Evolutionary conservation across 108 stramenopile genomes (phyloP).

Genomic region (Tribonema minus): DNA sequence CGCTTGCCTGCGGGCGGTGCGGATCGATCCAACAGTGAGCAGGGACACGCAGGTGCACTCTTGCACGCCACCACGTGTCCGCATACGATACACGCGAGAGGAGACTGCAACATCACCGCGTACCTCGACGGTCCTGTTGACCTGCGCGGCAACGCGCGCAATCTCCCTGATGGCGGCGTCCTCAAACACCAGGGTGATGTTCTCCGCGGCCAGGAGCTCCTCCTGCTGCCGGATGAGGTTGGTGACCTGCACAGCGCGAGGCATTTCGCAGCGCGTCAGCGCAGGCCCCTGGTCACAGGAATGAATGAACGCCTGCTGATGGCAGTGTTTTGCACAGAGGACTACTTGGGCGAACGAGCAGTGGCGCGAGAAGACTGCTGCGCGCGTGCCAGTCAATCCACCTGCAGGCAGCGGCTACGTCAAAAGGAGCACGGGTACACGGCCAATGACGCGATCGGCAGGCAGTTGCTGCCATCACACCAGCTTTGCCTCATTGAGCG

Average conservation of each 20-base stretch:
- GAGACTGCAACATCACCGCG: too few relatives aligned
- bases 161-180: conserved; percentile 95
- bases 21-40: background rate
- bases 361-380: background rate
- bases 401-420: too few relatives aligned
- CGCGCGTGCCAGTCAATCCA: background rate
- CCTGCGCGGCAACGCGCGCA: conserved; percentile 78
- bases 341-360: too few relatives aligned
- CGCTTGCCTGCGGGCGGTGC: background rate
- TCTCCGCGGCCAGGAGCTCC: conserved; percentile 85
- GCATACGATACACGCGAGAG: too few relatives aligned
- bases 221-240: conserved; percentile 92
- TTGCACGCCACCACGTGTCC: too few relatives aligned
- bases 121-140: conserved; percentile 89
- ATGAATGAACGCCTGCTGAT: background rate
- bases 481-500: too few relatives aligned
- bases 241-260: too few relatives aligned
- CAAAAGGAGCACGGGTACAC: background rate
- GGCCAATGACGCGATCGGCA: too few relatives aligned
- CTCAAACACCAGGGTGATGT: conserved; percentile 79
- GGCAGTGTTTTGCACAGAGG: too few relatives aligned
- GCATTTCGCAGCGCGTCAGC: too few relatives aligned
- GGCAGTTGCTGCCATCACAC: too few relatives aligned
- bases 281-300: background rate
- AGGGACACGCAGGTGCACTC: too few relatives aligned